Percentiles rank a stretch among this genome's conserved stretches.
Evolutionary conservation across 2,329 filamentous ascomycete genomes (phyloP).

Genomic region (Microsporum ferrugineum): DNA sequence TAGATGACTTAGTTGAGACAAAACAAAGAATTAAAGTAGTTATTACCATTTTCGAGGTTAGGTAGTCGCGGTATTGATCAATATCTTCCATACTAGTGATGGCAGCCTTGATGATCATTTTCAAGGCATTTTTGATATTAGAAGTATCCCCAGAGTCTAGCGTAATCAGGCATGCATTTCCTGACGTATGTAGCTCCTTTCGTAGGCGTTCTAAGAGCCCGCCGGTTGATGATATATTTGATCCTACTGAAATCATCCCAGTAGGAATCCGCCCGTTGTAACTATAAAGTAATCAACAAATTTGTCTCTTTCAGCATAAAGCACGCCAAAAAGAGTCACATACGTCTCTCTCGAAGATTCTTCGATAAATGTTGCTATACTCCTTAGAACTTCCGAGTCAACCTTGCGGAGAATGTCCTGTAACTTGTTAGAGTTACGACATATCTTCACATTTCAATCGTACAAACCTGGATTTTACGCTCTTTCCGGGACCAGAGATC

Average conservation of each 20-base stretch:
- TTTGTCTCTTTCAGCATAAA: not conserved
- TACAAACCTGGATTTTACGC: constrained; percentile 28
- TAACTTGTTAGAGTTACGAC: not conserved
- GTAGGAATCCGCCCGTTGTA: constrained; percentile 32
- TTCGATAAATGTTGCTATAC: constrained; percentile 30
- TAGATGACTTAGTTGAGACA: constrained; percentile 6
- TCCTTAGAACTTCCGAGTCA: constrained; percentile 29
- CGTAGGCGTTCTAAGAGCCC: constrained; percentile 30
- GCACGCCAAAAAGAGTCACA: constrained; percentile 9
- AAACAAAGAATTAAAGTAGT: not conserved
- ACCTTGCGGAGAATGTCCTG: constrained; percentile 27
- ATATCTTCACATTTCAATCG: not conserved
- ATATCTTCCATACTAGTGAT: constrained; percentile 30
- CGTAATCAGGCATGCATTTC: constrained; percentile 28
- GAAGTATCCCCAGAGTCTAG: constrained; percentile 36
- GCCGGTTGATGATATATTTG: constrained; percentile 33
- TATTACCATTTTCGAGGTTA: constrained; percentile 29
- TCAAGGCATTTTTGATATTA: constrained; percentile 37
- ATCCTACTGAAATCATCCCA: constrained; percentile 33
- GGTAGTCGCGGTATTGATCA: constrained; percentile 29
- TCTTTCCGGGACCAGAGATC: constrained; percentile 31
- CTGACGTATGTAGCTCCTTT: constrained; percentile 21
- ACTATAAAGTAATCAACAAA: constrained; percentile 18
- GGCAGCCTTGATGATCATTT: constrained; percentile 35
- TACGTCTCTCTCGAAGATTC: constrained; percentile 28